These are phyloP conservation scores for Furcasterigmium furcatum DNA, from an alignment of 2,329 filamentous ascomycete species.

Conservation along the genomic window DNA sequence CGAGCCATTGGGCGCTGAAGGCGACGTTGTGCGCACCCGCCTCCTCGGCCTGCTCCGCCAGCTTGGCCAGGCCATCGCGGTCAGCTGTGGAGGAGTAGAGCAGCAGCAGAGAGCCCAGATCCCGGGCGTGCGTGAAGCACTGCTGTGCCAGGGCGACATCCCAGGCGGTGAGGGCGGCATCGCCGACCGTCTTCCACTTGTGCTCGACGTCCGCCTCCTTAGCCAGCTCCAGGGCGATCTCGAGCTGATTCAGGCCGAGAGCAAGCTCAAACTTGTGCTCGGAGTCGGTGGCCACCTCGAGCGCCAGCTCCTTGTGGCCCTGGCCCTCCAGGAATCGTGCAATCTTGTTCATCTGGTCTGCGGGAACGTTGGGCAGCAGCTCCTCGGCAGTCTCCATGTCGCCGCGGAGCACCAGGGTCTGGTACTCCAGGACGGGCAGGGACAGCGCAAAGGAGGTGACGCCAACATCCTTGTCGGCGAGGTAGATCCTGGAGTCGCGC, in stretches of 20 bases:
- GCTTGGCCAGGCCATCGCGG: conserved; percentile 65
- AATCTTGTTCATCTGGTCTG: conserved; percentile 97
- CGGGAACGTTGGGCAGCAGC: conserved; percentile 76
- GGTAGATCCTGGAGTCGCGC: conserved; percentile 90
- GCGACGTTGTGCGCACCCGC: conserved; percentile 86
- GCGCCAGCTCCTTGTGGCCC: conserved; percentile 91
- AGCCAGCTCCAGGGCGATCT: conserved; percentile 83
- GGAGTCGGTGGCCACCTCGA: conserved; percentile 89
- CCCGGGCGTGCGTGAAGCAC: conserved; percentile 88
- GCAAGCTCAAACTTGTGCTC: conserved; percentile 97
- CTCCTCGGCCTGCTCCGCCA: conserved; percentile 73
- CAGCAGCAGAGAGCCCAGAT: conserved; percentile 83
- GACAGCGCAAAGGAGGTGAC: conserved; percentile 90
- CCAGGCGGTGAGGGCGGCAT: conserved; percentile 84
- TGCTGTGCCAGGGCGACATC: conserved; percentile 85
- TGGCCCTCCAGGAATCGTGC: conserved; percentile 96
- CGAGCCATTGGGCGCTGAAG: conserved; percentile 85
- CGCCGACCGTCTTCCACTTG: conserved; percentile 97
- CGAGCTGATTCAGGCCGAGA: conserved; percentile 75
- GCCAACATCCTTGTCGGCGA: conserved; percentile 92
- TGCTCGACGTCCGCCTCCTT: conserved; percentile 83
- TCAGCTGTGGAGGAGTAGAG: conserved; percentile 85
- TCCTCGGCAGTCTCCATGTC: conserved; percentile 91
- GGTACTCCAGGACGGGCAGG: conserved; percentile 91
- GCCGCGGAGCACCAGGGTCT: conserved; percentile 89